Conservation (phyloP, 768 basidiomycete genomes). For the Hemileccinum rubropunctum region DNA sequence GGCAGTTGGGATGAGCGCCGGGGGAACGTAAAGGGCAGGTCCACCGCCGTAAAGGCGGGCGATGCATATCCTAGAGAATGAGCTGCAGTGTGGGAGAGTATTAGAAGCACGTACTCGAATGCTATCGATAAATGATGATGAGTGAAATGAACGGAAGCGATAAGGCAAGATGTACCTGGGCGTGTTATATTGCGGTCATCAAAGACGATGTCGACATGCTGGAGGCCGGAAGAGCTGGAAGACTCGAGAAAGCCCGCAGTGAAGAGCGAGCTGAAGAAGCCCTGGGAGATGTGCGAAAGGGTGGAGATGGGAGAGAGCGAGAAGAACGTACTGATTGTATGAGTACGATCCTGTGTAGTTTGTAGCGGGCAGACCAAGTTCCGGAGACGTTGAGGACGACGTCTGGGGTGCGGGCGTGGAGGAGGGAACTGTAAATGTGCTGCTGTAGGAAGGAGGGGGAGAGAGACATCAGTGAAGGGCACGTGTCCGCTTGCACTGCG, state of each 20-base stretch:
- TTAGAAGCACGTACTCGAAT: slow-evolving; percentile 69
- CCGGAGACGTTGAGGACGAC: slow-evolving; percentile 68
- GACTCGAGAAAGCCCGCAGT: slow-evolving; percentile 77
- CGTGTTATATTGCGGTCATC: slow-evolving; percentile 89
- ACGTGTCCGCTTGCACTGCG: no score
- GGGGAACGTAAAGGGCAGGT: slow-evolving; percentile 67
- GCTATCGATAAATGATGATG: slow-evolving; percentile 42
- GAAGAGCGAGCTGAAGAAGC: slow-evolving; percentile 87
- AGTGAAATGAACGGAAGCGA: not conserved
- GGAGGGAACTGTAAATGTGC: slow-evolving; percentile 75
- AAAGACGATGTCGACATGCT: slow-evolving; percentile 68
- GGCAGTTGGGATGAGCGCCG: slow-evolving; percentile 61
- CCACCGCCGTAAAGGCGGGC: slow-evolving; percentile 86
- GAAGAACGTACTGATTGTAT: slow-evolving; percentile 71
- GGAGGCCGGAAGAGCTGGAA: slow-evolving; percentile 26
- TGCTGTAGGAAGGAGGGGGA: slow-evolving; percentile 60
- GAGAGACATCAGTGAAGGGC: slow-evolving; percentile 24
- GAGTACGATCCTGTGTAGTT: slow-evolving; percentile 79
- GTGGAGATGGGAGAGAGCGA: not conserved
- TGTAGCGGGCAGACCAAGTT: slow-evolving; percentile 72
- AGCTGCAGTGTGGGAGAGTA: slow-evolving; percentile 1
- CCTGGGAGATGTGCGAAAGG: slow-evolving; percentile 40
- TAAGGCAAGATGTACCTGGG: slow-evolving; percentile 53
- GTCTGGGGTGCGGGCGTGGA: slow-evolving; percentile 73
- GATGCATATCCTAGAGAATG: slow-evolving; percentile 66